Evolutionary conservation across 495 filamentous ascomycete genomes (phyloP).

Genomic region (Podospora anserina): DNA sequence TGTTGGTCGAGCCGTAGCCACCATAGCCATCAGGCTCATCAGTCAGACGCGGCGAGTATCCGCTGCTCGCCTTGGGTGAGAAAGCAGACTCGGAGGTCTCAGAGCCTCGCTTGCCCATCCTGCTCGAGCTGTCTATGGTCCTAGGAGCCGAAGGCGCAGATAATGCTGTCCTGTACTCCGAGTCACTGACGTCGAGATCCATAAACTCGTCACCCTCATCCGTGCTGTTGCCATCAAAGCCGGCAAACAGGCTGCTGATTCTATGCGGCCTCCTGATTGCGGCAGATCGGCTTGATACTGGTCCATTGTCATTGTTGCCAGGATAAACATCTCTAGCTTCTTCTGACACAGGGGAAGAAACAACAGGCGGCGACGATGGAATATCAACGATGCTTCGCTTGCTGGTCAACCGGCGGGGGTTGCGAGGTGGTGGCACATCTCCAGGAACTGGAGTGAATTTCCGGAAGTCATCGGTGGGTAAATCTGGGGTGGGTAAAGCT

Average conservation of each 20-base stretch:
- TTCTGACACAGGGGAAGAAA: conserved; percentile 19
- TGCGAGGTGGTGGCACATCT: conserved; percentile 50
- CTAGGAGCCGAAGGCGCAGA: conserved; percentile 64
- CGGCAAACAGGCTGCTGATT: conserved; percentile 81
- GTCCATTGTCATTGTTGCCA: conserved; percentile 80
- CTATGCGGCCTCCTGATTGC: conserved; percentile 66
- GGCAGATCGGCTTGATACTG: conserved; percentile 59
- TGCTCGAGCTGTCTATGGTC: conserved; percentile 35
- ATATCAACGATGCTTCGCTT: conserved; percentile 46
- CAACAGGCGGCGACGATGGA: conserved; percentile 46
- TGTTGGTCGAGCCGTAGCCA: conserved; percentile 29
- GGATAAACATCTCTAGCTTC: conserved; percentile 63
- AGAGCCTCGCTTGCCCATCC: conserved; percentile 38
- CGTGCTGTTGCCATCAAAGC: conserved; percentile 61
- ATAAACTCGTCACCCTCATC: conserved; percentile 57
- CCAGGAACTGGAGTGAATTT: conserved; percentile 51
- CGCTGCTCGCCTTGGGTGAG: conserved; percentile 21
- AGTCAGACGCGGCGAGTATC: conserved; percentile 27
- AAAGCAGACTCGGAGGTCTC: conserved; percentile 34
- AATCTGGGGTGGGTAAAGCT: conserved; percentile 27
- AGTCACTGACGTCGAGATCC: conserved; percentile 61
- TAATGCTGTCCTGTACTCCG: conserved; percentile 61
- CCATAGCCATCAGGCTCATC: conserved; percentile 32
- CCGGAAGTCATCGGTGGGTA: conserved; percentile 34
- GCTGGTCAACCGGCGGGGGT: conserved; percentile 48